These are phyloP conservation scores for Cutaneotrichosporon curvatum DNA, from an alignment of 1,284 basidiomycete genomes.

Conservation along the genomic window DNA sequence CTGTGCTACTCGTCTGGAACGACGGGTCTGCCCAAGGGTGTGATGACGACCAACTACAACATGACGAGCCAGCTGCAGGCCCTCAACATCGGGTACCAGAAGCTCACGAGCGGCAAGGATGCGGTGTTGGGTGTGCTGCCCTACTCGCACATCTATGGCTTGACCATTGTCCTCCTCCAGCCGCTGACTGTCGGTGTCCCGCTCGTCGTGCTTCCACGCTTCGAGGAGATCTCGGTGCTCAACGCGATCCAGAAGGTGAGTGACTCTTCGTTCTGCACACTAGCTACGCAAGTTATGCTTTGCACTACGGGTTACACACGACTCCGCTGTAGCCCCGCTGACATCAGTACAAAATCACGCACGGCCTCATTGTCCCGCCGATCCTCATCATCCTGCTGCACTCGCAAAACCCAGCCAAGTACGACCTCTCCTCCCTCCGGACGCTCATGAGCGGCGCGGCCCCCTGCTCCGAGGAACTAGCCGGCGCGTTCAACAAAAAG, in stretches of 20 bases:
- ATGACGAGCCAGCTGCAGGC: conserved; percentile 45
- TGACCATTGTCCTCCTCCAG: conserved; percentile 51
- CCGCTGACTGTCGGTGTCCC: conserved; percentile 57
- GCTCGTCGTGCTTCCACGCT: conserved; percentile 62
- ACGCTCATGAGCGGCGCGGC: conserved; percentile 73
- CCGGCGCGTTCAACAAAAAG: conserved; percentile 20
- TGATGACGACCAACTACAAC: conserved; percentile 60
- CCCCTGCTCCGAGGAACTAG: conserved; percentile 55
- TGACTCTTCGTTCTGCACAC: too few relatives aligned
- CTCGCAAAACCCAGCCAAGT: conserved; percentile 57
- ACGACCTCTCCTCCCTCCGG: conserved; percentile 56
- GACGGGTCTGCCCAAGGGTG: conserved; percentile 44
- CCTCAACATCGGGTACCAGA: conserved; percentile 1
- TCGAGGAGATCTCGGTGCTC: conserved; percentile 54
- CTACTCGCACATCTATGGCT: conserved; percentile 17
- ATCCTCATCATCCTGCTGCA: conserved; percentile 57
- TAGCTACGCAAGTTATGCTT: too few relatives aligned
- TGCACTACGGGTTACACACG: too few relatives aligned
- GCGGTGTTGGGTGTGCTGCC: conserved; percentile 12
- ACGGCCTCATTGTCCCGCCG: conserved; percentile 70
- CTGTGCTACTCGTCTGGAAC: conserved; percentile 65
- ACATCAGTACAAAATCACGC: conserved; percentile 56
- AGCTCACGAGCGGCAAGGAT: conserved; percentile 8
- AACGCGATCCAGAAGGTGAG: conserved; percentile 58
- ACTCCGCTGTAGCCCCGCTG: background rate